Conservation (phyloP, 805 yeast genomes). For the Ogataea salicorniae region DNA sequence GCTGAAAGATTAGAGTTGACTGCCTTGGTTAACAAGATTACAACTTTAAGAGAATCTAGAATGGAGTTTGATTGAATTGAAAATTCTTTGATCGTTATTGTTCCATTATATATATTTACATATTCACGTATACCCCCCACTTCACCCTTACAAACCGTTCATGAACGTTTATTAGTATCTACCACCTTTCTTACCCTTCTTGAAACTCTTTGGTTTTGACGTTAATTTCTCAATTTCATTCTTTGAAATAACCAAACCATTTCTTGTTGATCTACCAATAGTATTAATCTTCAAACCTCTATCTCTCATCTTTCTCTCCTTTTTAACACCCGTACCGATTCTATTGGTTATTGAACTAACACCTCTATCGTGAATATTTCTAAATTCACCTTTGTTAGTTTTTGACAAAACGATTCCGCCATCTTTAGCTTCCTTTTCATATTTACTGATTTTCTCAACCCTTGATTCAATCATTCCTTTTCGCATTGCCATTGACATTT, state of each 20-base stretch:
- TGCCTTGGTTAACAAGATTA: conserved; percentile 48
- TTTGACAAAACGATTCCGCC: conserved; percentile 86
- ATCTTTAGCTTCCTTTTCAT: conserved; percentile 75
- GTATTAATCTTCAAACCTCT: conserved; percentile 74
- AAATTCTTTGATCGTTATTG: conserved; percentile 1
- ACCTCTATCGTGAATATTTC: conserved; percentile 52
- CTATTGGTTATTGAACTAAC: conserved; percentile 46
- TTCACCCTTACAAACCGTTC: background rate
- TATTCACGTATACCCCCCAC: background rate
- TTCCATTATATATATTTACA: background rate
- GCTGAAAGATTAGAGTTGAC: conserved; percentile 66
- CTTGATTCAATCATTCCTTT: conserved; percentile 73
- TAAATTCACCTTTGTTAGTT: conserved; percentile 59
- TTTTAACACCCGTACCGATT: conserved; percentile 43
- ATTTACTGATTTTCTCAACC: conserved; percentile 44
- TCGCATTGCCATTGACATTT: conserved; percentile 84
- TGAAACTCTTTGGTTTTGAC: conserved; percentile 13
- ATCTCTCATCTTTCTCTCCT: conserved; percentile 45
- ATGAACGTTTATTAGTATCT: background rate
- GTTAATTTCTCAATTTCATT: conserved; percentile 54
- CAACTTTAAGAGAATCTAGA: conserved; percentile 47
- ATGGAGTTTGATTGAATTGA: conserved; percentile 28
- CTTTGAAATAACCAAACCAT: conserved; percentile 70
- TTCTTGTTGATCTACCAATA: conserved; percentile 71
- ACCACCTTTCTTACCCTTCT: conserved; percentile 7